Evolutionary conservation across 495 filamentous ascomycete species (phyloP).

Genomic region (Penicillium turbatum): DNA sequence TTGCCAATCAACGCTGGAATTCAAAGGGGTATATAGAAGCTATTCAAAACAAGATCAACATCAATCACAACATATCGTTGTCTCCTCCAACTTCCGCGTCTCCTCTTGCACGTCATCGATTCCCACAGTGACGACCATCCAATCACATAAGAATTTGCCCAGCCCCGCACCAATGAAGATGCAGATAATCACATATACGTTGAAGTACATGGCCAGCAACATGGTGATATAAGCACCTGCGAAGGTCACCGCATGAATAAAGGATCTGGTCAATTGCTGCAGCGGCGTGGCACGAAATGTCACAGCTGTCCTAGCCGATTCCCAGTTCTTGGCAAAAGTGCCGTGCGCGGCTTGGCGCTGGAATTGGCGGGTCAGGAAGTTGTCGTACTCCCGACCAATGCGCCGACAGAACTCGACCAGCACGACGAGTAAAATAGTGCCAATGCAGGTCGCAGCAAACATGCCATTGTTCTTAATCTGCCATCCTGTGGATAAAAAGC

Average conservation of each 20-base stretch:
- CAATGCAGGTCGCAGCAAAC: constrained; percentile 65
- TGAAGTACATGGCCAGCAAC: constrained; percentile 59
- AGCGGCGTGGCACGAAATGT: constrained; percentile 44
- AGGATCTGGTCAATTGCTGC: constrained; percentile 54
- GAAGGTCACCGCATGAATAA: constrained; percentile 59
- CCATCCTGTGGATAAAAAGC: constrained; percentile 61
- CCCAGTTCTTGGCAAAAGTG: constrained; percentile 15
- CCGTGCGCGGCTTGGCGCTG: constrained; percentile 25
- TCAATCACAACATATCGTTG: constrained; percentile 11
- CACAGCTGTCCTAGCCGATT: constrained; percentile 5
- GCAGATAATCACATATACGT: constrained; percentile 56
- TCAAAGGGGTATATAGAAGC: background rate
- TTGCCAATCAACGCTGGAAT: background rate
- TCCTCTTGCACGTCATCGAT: constrained; percentile 7
- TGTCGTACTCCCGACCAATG: constrained; percentile 53
- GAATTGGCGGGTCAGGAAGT: constrained; percentile 44
- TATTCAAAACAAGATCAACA: background rate
- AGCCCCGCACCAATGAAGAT: constrained; percentile 57
- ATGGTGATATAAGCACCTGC: constrained; percentile 63
- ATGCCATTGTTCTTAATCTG: constrained; percentile 53
- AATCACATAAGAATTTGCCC: constrained; percentile 53
- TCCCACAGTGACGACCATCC: constrained; percentile 30
- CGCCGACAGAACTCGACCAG: constrained; percentile 58
- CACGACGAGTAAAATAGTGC: constrained; percentile 57
- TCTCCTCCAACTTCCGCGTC: constrained; percentile 6